phyloP scores from a whole-genome alignment of 192 early-diverging fungal genomes.

The Gryganskiella cystojenkinii region DNA sequence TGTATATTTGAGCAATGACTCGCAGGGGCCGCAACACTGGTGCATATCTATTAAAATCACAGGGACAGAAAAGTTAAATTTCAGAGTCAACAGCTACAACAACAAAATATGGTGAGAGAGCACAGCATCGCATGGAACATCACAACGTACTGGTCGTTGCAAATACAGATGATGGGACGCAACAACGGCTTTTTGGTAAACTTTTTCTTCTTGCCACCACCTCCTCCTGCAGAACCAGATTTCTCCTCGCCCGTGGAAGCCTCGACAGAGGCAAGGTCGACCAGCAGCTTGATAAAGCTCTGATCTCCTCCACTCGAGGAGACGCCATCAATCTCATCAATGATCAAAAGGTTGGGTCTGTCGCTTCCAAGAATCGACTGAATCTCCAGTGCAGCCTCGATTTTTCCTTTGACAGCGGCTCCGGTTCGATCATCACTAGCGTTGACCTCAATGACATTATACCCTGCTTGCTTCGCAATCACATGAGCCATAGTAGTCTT shows the following conservation, averaged over 20 bases:
- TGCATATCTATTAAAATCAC: slow-evolving; percentile 70
- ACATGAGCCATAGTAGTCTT: slow-evolving; percentile 98
- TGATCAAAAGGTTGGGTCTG: slow-evolving; percentile 86
- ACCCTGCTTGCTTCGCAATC: slow-evolving; percentile 89
- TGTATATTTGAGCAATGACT: slow-evolving; percentile 75
- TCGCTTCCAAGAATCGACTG: slow-evolving; percentile 71
- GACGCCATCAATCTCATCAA: slow-evolving; percentile 98
- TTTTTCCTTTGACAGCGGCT: slow-evolving; percentile 74
- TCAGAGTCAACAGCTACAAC: no score
- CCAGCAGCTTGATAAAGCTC: slow-evolving; percentile 86
- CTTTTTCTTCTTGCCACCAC: slow-evolving; percentile 41
- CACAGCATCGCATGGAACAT: not conserved
- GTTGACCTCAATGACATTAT: slow-evolving; percentile 93
- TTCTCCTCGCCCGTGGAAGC: slow-evolving; percentile 22
- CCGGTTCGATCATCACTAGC: slow-evolving; percentile 97
- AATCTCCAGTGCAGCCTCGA: slow-evolving; percentile 81
- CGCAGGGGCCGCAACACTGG: slow-evolving; percentile 88
- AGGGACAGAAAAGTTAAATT: not conserved
- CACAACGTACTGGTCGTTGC: slow-evolving; percentile 86
- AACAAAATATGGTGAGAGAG: not conserved
- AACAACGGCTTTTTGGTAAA: slow-evolving; percentile 64
- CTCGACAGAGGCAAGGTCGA: slow-evolving; percentile 67
- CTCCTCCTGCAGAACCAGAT: slow-evolving; percentile 8
- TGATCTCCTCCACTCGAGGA: slow-evolving; percentile 75
- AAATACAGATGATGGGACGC: slow-evolving; percentile 98